phyloP scores from a whole-genome alignment of 768 basidiomycete species.

The Collybia sordida region DNA sequence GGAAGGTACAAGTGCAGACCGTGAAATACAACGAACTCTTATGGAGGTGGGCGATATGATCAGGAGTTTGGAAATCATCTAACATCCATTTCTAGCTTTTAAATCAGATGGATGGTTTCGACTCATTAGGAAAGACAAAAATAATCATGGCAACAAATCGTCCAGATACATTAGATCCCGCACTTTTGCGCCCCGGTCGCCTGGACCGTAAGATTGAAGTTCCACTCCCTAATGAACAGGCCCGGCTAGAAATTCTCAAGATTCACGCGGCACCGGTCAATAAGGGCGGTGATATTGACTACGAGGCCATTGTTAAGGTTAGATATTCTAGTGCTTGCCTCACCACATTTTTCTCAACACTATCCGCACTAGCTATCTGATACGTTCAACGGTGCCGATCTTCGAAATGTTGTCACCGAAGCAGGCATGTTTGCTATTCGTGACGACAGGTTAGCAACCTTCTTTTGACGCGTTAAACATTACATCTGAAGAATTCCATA shows the following conservation, averaged over 20 bases:
- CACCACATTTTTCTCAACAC: not conserved
- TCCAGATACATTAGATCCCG: conserved; percentile 97
- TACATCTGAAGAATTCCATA: conserved; percentile 20
- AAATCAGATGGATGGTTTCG: conserved; percentile 99
- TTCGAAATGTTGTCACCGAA: conserved; percentile 93
- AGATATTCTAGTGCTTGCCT: conserved; percentile 6
- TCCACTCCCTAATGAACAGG: conserved; percentile 96
- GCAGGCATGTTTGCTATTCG: conserved; percentile 99
- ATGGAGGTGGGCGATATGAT: conserved; percentile 65
- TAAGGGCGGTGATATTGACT: conserved; percentile 95
- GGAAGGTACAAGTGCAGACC: conserved; percentile 96
- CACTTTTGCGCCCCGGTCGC: conserved; percentile 92
- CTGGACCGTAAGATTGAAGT: conserved; percentile 98
- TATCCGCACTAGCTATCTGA: conserved; percentile 65
- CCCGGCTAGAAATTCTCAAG: conserved; percentile 93
- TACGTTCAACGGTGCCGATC: conserved; percentile 94
- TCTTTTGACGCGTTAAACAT: not conserved
- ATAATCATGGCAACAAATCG: conserved; percentile 99
- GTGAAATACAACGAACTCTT: conserved; percentile 96
- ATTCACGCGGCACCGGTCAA: conserved; percentile 94
- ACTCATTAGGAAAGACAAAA: conserved; percentile 92
- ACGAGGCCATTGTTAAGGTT: conserved; percentile 96
- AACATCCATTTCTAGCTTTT: conserved; percentile 59
- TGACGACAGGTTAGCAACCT: conserved; percentile 73
- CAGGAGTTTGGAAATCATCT: not conserved